phyloP scores from a whole-genome alignment of 2,329 filamentous ascomycete genomes.

The Fusarium fracticaudum region DNA sequence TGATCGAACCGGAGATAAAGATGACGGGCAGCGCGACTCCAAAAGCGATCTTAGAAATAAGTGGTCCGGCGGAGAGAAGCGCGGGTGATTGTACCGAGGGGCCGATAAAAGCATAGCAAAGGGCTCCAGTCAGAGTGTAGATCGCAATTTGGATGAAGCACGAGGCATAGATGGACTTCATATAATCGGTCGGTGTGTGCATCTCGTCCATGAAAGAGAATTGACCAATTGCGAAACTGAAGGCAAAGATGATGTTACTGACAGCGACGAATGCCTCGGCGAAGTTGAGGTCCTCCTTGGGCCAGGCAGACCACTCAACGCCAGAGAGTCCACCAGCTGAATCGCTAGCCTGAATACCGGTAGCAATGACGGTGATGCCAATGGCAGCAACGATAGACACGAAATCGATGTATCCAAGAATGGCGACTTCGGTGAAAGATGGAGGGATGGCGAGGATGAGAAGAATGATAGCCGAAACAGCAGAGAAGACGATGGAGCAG shows the following conservation, averaged over 20 bases:
- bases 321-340: constrained; percentile 45
- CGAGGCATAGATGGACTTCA: constrained; percentile 68
- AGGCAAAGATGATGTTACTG: constrained; percentile 62
- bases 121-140: constrained; percentile 72
- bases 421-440: constrained; percentile 51
- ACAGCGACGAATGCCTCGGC: constrained; percentile 67
- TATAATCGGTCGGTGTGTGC: constrained; percentile 40
- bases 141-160: constrained; percentile 69
- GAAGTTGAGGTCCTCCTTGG: constrained; percentile 57
- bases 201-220: constrained; percentile 40
- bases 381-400: constrained; percentile 63
- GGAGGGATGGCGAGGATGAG: constrained; percentile 58
- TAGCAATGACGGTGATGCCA: constrained; percentile 72
- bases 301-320: constrained; percentile 57
- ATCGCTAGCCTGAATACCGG: constrained; percentile 58
- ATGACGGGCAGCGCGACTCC: constrained; percentile 70
- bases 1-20: constrained; percentile 41
- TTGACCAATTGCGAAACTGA: constrained; percentile 36
- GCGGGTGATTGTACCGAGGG: constrained; percentile 71
- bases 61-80: constrained; percentile 68
- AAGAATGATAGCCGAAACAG: constrained; percentile 57
- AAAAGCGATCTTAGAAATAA: constrained; percentile 74
- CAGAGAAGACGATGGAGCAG: constrained; percentile 49
- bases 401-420: constrained; percentile 56
- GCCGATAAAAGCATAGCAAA: constrained; percentile 77